Conservation (phyloP, 2,329 filamentous ascomycete species). For the Penicillium griseofulvum region DNA sequence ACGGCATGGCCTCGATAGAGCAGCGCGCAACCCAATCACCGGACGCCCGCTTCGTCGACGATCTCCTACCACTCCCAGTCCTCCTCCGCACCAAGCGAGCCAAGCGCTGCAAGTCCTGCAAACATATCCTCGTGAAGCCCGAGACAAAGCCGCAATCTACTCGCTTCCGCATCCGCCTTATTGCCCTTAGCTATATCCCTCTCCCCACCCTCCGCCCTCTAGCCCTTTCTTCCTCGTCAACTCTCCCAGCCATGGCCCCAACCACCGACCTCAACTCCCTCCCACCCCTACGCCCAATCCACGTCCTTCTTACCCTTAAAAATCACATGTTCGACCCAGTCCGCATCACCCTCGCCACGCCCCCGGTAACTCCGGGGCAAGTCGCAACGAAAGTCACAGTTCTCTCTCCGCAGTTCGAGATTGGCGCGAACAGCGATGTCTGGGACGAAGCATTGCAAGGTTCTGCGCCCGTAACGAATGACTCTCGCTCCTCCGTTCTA, state of each 20-base stretch:
- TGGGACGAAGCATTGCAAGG: slow-evolving; percentile 82
- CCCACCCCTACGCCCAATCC: slow-evolving; percentile 54
- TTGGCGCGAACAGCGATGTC: slow-evolving; percentile 90
- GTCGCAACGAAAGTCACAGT: slow-evolving; percentile 82
- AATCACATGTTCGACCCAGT: slow-evolving; percentile 94
- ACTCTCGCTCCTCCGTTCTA: slow-evolving; percentile 41
- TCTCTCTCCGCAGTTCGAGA: slow-evolving; percentile 88
- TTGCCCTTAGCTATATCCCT: slow-evolving; percentile 86
- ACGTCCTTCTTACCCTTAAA: slow-evolving; percentile 85
- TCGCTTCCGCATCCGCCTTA: slow-evolving; percentile 86
- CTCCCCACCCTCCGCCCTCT: slow-evolving; percentile 66
- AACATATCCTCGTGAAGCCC: slow-evolving; percentile 92
- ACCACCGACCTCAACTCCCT: slow-evolving; percentile 48
- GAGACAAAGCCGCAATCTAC: slow-evolving; percentile 86
- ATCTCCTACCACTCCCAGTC: slow-evolving; percentile 77
- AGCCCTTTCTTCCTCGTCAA: slow-evolving; percentile 39
- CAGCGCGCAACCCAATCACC: slow-evolving; percentile 53
- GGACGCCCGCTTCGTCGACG: slow-evolving; percentile 62
- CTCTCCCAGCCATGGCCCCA: slow-evolving; percentile 23
- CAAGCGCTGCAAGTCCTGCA: slow-evolving; percentile 87
- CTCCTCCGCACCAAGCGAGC: slow-evolving; percentile 87
- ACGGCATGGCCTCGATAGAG: slow-evolving; percentile 56
- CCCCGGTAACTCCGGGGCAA: slow-evolving; percentile 71
- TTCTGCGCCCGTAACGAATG: slow-evolving; percentile 37
- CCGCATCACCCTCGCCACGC: slow-evolving; percentile 82